Base-by-base conservation (phyloP, 2,329 filamentous ascomycete genomes). In the Fusarium globosum region DNA sequence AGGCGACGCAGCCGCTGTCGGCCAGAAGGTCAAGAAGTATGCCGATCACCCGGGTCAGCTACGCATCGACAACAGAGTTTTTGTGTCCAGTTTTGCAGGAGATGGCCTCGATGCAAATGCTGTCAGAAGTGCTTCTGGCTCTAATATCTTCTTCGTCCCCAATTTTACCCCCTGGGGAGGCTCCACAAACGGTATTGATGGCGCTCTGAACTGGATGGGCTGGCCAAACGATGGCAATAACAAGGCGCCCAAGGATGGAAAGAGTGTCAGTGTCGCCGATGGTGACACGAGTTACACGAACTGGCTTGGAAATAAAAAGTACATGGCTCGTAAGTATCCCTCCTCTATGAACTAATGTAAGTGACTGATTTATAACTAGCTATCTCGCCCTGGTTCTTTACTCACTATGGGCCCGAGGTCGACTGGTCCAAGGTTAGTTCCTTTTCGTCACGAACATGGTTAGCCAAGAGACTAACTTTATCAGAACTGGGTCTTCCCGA, bases 401-500 rank as follows among this genome's bases (percentile, higher is more conserved):
- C 87, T 2, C 84, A 88, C 65, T 76, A 82, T 61, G 82, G 73
- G 3, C 73, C 73, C 1, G 73, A 75, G 48, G 69, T 73, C 30
- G 45, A 57, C 15, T 75, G 41, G 46, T 56, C 69, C 8, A 75
- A 75, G 67, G 72, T 51, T 56, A 48, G n/a, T 20, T 8, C 36
- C 12, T 33, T 33, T 14, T 33, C 12, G 2, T 33, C 33, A 33
- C 2, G 33, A 33, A 33, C 33, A 33, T 5, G 13, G 33, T 14
- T 4, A 33, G 33, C 4, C 33, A 13, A 7, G 33, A 33, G 15
- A 82, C 85, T 26, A 76, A 82, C 15, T 87, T 84, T 14, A 81
- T 80, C 86, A 90, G 82, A 88, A 88, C 74, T 89, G 86, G 84
- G 82, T 91, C 4, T 92, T 89, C 82, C 86, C 86, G 7, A 86